Conservation (phyloP, 495 filamentous ascomycete species). For the Hypomontagnella submonticulosa region DNA sequence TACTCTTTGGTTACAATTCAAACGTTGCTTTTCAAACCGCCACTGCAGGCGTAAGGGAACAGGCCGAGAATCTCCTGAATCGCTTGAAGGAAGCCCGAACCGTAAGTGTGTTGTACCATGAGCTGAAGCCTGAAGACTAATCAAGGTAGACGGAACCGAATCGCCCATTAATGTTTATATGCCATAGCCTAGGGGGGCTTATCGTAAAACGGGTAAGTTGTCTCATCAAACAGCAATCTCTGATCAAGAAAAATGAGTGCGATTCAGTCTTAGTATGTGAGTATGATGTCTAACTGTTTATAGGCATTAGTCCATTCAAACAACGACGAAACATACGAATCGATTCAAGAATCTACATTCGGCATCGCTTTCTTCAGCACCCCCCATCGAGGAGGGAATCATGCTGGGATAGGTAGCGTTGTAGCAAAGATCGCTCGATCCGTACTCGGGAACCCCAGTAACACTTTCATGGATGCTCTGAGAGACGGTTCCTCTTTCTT, state of each 20-base stretch:
- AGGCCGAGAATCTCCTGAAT: slow-evolving; percentile 48
- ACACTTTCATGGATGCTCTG: slow-evolving; percentile 44
- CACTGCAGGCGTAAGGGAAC: slow-evolving; percentile 47
- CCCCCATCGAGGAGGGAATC: slow-evolving; percentile 36
- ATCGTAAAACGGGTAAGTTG: slow-evolving; percentile 39
- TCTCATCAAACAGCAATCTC: not conserved
- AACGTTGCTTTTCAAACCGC: slow-evolving; percentile 47
- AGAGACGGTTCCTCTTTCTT: slow-evolving; percentile 34
- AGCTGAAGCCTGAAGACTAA: not conserved
- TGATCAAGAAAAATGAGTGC: too few species aligned
- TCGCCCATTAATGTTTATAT: slow-evolving; percentile 43
- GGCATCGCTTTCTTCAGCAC: slow-evolving; percentile 43
- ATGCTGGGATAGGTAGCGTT: slow-evolving; percentile 40
- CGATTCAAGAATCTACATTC: slow-evolving; percentile 43
- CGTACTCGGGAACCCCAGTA: slow-evolving; percentile 38
- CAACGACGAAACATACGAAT: slow-evolving; percentile 29
- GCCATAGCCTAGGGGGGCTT: slow-evolving; percentile 44
- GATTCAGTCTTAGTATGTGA: not conserved
- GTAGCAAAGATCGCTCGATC: slow-evolving; percentile 41
- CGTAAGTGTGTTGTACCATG: not conserved
- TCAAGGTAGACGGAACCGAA: not conserved
- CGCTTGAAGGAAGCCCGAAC: slow-evolving; percentile 22
- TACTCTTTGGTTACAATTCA: slow-evolving; percentile 55
- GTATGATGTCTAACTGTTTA: slow-evolving; percentile 5
- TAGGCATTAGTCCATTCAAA: slow-evolving; percentile 41